A percentile compares a stretch with the other conserved stretches of the same genome.
Conservation (phyloP, 441 rosid genomes). For the Biscutella laevigata region DNA sequence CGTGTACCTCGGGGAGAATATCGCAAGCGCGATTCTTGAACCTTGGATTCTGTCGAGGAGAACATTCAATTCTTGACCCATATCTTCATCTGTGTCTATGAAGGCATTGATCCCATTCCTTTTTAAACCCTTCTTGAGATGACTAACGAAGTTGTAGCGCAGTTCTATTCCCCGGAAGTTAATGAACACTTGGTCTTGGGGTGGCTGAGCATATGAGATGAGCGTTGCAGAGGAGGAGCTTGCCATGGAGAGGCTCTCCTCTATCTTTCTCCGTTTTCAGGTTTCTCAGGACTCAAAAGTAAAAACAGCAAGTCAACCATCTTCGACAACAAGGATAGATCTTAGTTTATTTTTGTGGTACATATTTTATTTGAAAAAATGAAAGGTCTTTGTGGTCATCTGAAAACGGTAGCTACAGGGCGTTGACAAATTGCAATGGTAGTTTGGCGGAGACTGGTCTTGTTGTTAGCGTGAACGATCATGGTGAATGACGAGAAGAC, state of each 20-base stretch:
- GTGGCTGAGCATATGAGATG: background rate
- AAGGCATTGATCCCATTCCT: background rate
- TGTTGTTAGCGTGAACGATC: background rate
- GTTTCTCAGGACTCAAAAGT: background rate
- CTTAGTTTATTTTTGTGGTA: too few species aligned
- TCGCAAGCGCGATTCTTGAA: conserved; percentile 1
- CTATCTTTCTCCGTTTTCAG: background rate
- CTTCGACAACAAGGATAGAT: too few species aligned
- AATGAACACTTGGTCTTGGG: conserved; percentile 12
- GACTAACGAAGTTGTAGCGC: conserved; percentile 9
- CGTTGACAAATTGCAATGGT: too few species aligned
- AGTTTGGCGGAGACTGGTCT: too few species aligned
- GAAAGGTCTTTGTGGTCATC: too few species aligned
- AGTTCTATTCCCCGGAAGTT: conserved; percentile 14
- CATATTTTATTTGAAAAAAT: too few species aligned
- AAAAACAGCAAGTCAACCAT: background rate
- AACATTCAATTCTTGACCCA: background rate
- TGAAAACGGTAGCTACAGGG: too few species aligned
- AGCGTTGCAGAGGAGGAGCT: background rate
- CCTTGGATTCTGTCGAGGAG: background rate
- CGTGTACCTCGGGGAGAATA: conserved; percentile 8
- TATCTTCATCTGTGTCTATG: conserved; percentile 15
- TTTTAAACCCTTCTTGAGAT: conserved; percentile 1
- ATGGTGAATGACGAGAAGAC: background rate
- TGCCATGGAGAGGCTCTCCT: conserved; percentile 7